A percentile compares a stretch with the other conserved stretches of the same genome.
phyloP scores from a whole-genome alignment of 2,329 filamentous ascomycete genomes.

The Alternaria burnsii region DNA sequence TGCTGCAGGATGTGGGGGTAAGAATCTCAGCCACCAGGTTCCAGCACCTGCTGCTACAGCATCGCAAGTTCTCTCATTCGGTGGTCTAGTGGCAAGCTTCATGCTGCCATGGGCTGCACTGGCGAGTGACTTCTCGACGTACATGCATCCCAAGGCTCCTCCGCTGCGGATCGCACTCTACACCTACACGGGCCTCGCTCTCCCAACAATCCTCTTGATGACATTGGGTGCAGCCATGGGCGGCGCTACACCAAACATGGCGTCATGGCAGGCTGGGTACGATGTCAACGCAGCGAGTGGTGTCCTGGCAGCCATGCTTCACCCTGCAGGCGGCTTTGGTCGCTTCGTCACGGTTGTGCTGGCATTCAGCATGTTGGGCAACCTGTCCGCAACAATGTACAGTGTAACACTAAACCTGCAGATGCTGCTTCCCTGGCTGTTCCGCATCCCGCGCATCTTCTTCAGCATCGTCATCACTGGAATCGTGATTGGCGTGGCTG shows the following conservation, averaged over 20 bases:
- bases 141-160: conserved; percentile 65
- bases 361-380: conserved; percentile 63
- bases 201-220: conserved; percentile 68
- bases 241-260: conserved; percentile 64
- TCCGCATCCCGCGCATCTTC: conserved; percentile 64
- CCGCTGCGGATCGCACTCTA: conserved; percentile 63
- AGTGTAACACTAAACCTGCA: conserved; percentile 71
- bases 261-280: conserved; percentile 65
- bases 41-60: conserved; percentile 55
- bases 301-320: conserved; percentile 67
- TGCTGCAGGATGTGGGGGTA: conserved; percentile 63
- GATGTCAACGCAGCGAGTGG: conserved; percentile 64
- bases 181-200: conserved; percentile 63
- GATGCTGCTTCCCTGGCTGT: conserved; percentile 65
- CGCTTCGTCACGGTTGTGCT: conserved; percentile 69
- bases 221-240: conserved; percentile 70
- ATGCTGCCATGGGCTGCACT: conserved; percentile 70
- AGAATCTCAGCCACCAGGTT: conserved; percentile 60
- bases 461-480: conserved; percentile 67
- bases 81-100: conserved; percentile 69
- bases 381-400: conserved; percentile 68
- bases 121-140: conserved; percentile 68
- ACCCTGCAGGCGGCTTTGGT: conserved; percentile 66
- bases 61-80: conserved; percentile 63
- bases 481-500: conserved; percentile 67